Evolutionary conservation across 352 stramenopile species (phyloP).

Genomic region (Pilasporangium apinafurcum): DNA sequence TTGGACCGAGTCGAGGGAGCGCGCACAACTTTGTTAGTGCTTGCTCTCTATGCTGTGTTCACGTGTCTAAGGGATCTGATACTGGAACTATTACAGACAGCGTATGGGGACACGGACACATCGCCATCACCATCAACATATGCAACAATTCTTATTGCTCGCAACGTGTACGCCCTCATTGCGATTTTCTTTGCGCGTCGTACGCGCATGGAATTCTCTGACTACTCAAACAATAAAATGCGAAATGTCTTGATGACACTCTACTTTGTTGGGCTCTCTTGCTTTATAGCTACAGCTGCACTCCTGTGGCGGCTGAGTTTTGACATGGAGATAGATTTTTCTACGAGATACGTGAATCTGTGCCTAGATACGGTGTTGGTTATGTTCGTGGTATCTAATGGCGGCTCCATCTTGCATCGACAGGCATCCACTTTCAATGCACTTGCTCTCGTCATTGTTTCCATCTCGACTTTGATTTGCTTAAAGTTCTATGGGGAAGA

Average conservation of each 20-base stretch:
- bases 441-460: slow-evolving; percentile 44
- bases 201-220: slow-evolving; percentile 37
- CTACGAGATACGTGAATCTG: slow-evolving; percentile 64
- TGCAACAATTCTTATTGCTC: slow-evolving; percentile 33
- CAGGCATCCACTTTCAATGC: slow-evolving; percentile 61
- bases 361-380: slow-evolving; percentile 72
- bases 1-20: slow-evolving; percentile 56
- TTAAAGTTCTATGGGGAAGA: slow-evolving; percentile 45
- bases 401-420: slow-evolving; percentile 68
- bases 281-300: slow-evolving; percentile 37
- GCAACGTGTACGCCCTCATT: slow-evolving; percentile 18
- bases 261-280: slow-evolving; percentile 50
- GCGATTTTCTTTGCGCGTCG: slow-evolving; percentile 19
- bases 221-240: slow-evolving; percentile 53
- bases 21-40: slow-evolving; percentile 41
- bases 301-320: slow-evolving; percentile 61
- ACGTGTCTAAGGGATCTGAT: slow-evolving; percentile 58
- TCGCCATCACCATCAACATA: slow-evolving; percentile 27
- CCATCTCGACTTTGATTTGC: slow-evolving; percentile 27
- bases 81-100: slow-evolving; percentile 32
- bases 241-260: slow-evolving; percentile 54
- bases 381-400: slow-evolving; percentile 85
- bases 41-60: slow-evolving; percentile 59
- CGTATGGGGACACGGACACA: slow-evolving; percentile 7
- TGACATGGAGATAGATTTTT: slow-evolving; percentile 48